A percentile compares a stretch with the other conserved stretches of the same genome.
Evolutionary conservation across 805 yeast species (phyloP).

Genomic region (Metschnikowia baotianmanensis): DNA sequence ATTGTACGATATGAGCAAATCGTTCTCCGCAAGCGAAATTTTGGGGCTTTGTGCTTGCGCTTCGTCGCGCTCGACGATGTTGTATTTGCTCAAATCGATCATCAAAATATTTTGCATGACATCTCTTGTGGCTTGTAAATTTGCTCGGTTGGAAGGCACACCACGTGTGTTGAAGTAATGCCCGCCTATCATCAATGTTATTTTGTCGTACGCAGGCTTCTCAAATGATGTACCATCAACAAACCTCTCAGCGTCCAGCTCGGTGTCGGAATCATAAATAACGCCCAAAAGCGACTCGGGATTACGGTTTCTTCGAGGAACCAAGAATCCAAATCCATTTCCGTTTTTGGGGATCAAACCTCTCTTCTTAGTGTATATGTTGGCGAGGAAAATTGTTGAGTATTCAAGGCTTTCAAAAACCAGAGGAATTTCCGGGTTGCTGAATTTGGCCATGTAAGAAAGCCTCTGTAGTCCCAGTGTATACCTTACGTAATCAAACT

Average conservation of each 20-base stretch:
- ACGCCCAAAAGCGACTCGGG: constrained; percentile 72
- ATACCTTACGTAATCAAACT: constrained; percentile 57
- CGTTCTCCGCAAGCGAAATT: constrained; percentile 22
- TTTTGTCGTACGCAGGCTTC: constrained; percentile 51
- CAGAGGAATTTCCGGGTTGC: constrained; percentile 5
- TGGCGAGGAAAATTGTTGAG: constrained; percentile 59
- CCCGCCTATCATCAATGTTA: constrained; percentile 93
- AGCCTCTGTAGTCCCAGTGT: constrained; percentile 51
- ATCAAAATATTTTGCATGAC: constrained; percentile 25
- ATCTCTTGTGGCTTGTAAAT: constrained; percentile 27
- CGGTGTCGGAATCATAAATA: constrained; percentile 86
- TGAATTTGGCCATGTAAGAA: constrained; percentile 24
- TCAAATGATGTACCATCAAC: constrained; percentile 16
- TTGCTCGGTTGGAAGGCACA: constrained; percentile 30
- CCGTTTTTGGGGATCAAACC: constrained; percentile 33
- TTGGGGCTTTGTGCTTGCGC: constrained; percentile 13
- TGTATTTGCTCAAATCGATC: constrained; percentile 22
- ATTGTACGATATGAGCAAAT: constrained; percentile 32
- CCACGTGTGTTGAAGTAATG: constrained; percentile 41
- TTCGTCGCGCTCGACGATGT: constrained; percentile 29
- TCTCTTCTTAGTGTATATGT: constrained; percentile 50
- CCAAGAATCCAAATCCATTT: constrained; percentile 84
- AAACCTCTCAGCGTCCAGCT: constrained; percentile 41
- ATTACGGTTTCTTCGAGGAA: constrained; percentile 56
- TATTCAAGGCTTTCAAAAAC: constrained; percentile 33